Evolutionary conservation across 768 basidiomycete species (phyloP), one percentile per base, ranked within the genome.

Genomic region (Boletales sp.): DNA sequence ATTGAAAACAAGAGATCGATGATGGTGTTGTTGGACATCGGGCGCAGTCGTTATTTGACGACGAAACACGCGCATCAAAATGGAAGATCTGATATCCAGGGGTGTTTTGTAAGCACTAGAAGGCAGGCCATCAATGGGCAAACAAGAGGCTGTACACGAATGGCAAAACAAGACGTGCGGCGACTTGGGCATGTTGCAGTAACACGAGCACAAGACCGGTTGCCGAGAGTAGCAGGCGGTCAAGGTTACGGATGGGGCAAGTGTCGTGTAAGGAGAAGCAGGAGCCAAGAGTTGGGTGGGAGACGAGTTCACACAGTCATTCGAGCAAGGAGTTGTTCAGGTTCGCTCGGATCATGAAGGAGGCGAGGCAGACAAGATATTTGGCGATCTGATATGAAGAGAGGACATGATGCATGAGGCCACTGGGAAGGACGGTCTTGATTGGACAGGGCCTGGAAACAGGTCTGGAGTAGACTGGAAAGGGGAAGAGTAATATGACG

Each of bases 21-120:
- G 52, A 55, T 35, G 32, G 44, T 50, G 33, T 53, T 44, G 44
- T 57, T 59, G 34, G 37, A 54, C 48, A 66, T 64, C 65, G 60
- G 62, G 48, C 65, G 63, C 51, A 67, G 64, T 62, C 44, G 50
- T 40, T 28, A 64, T 65, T 62, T 62, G 63, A 66, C 55, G 53
- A 61, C 50, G 43, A 41, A 63, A 66, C 66, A 67, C 68, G 66
- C 66, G 68, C 68, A 67, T 67, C 66, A 67, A 41, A 67, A 67
- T 67, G 66, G 66, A 67, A 70, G 66, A 54, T 28, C 25, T 19
- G 38, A 55, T 54, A 50, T 56, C 53, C 63, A 70, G 66, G 61
- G 61, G 57, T 53, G 56, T 51, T 47, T 52, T 28, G 46, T 54
- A 30, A 28, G 37, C 46, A 41, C 52, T 40, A 50, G 57, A 64